Percentiles rank a stretch among this genome's conserved stretches.
These are phyloP conservation scores for Mortierella sp. DNA, from an alignment of 371 early-diverging fungal species.

Conservation along the genomic window DNA sequence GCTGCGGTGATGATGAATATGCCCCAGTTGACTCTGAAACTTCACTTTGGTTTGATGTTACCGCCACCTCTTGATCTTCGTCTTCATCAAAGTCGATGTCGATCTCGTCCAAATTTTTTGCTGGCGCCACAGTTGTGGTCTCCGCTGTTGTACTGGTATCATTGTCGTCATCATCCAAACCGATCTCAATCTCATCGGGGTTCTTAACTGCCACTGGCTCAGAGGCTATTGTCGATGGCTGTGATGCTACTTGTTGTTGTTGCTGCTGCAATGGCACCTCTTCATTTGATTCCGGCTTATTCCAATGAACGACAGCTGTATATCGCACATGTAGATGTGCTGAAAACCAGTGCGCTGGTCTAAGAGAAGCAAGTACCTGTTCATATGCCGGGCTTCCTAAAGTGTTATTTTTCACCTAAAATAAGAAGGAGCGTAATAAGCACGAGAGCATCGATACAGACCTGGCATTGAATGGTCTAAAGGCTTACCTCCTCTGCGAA, in stretches of 20 bases:
- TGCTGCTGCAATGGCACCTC: constrained; percentile 2
- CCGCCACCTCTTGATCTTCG: too few relatives aligned
- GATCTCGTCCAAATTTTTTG: constrained; percentile 75
- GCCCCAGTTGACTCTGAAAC: constrained; percentile 1
- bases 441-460: too few relatives aligned
- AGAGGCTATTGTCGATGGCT: background rate
- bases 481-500: constrained; percentile 78
- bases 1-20: background rate
- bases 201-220: constrained; percentile 47
- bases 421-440: background rate
- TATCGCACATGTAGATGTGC: constrained; percentile 95
- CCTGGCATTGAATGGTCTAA: too few relatives aligned
- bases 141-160: background rate
- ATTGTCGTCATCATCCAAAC: constrained; percentile 42
- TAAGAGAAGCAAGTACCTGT: constrained; percentile 74
- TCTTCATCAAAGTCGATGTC: constrained; percentile 62
- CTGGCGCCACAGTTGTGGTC: constrained; percentile 4
- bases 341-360: constrained; percentile 93
- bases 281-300: constrained; percentile 50
- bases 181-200: constrained; percentile 75
- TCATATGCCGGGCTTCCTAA: constrained; percentile 84
- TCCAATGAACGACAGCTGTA: constrained; percentile 72
- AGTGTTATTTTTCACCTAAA: constrained; percentile 70
- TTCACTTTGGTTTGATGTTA: too few relatives aligned
- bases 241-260: background rate